Evolutionary conservation across 1,284 basidiomycete species (phyloP), one percentile per base, ranked within the genome.

Genomic region (Paramarasmius palmivorus): DNA sequence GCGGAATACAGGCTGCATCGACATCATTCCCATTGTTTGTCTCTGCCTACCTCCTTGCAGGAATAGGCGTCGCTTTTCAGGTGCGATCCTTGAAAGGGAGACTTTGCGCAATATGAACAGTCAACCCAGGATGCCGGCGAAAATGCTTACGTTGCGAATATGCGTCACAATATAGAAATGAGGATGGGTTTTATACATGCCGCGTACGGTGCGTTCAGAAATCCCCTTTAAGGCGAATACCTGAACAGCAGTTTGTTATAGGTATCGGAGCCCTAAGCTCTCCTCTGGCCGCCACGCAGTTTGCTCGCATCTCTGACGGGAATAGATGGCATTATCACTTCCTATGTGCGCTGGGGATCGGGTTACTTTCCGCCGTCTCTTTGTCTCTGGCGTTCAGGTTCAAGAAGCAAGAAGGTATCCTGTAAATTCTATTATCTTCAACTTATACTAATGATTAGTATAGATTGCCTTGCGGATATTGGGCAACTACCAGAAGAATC

Each of bases 1-100:
- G 70, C 56, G 59, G 34, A 17, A 64, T 74, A 17, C 64, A 68
- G 65, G 75, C 78, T 12, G 75, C 84, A 19, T 84, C 79, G 2
- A 77, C 80, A 3, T 88, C 89, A 0, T 92, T 86, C 65, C 83
- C 86, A 0, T 70, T 85, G 3, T 84, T 89, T 61, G 79, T 84
- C 40, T 61, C 84, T 38, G 77, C 80, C 0, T 90, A 78, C 61
- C 62, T 73, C 3, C 71, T 88, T 53, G 82, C 80, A 50, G 88
- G 89, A 2, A 76, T 84, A 19, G 87, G 84, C 0, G 67, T 84
- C 36, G 75, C 79, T 7, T 61, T 84, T 22, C 78, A 81, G 63
- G 81, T 78, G 59, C 15, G 3, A 15, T 32, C 29, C 12, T 32
- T 32, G 12, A 32, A 6, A 32, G 12, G 7, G 6, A 32, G 12